Evolutionary conservation across 2,329 filamentous ascomycete species (phyloP).

Genomic region (Beauveria sp.): DNA sequence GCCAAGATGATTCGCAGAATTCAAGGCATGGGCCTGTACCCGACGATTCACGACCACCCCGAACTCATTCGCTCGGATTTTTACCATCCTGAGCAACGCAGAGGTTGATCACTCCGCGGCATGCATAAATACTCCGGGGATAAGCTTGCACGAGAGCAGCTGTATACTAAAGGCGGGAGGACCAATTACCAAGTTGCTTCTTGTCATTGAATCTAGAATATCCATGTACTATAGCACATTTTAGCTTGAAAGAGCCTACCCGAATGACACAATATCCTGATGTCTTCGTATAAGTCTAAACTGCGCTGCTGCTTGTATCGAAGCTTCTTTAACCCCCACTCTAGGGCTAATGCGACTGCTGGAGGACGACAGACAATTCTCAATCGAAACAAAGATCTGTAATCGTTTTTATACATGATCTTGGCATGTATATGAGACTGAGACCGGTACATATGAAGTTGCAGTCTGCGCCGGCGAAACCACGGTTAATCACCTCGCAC

Average conservation of each 20-base stretch:
- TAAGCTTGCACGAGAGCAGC: background rate
- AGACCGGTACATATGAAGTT: background rate
- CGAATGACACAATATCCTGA: background rate
- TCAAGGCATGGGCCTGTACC: conserved; percentile 85
- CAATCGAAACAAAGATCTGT: background rate
- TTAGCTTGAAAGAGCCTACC: background rate
- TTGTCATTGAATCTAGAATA: conserved; percentile 4
- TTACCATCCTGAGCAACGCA: conserved; percentile 14
- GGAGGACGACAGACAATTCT: background rate
- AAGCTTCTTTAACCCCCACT: background rate
- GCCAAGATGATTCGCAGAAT: conserved; percentile 86
- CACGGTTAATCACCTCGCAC: conserved; percentile 1
- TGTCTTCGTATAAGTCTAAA: background rate
- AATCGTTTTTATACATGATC: background rate
- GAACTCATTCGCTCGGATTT: conserved; percentile 55
- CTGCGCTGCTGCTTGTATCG: background rate
- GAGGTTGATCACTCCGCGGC: background rate
- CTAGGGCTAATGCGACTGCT: background rate
- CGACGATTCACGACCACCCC: conserved; percentile 82
- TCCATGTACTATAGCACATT: conserved; percentile 6
- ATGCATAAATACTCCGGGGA: background rate
- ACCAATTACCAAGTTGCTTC: background rate
- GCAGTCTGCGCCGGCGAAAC: conserved; percentile 8
- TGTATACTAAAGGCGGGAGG: conserved; percentile 1
- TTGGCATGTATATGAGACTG: background rate